A percentile compares a stretch with the other conserved stretches of the same genome.
phyloP scores from a whole-genome alignment of 73 alveolate species.

The Halteria grandinella region DNA sequence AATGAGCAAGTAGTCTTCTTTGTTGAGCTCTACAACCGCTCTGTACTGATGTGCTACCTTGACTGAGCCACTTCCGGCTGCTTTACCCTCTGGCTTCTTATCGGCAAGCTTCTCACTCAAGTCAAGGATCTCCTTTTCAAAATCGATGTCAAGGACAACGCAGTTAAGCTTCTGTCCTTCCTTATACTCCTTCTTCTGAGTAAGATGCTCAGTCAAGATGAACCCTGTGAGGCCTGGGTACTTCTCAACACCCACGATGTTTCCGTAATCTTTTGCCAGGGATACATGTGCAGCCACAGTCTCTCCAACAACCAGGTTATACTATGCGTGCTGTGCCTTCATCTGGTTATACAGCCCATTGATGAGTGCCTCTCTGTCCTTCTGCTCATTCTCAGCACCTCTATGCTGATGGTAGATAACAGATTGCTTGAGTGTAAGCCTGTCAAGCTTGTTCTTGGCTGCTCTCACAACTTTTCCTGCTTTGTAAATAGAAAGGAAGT shows the following conservation, averaged over 20 bases:
- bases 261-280: constrained; percentile 48
- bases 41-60: not conserved
- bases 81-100: not conserved
- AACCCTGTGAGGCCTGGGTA: constrained; percentile 36
- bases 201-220: constrained; percentile 22
- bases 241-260: constrained; percentile 26
- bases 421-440: constrained; percentile 10
- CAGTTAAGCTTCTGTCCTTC: constrained; percentile 33
- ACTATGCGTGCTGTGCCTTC: constrained; percentile 1
- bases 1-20: constrained; percentile 22
- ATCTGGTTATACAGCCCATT: not conserved
- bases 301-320: constrained; percentile 37
- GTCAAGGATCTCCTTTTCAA: constrained; percentile 44
- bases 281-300: constrained; percentile 28
- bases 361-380: constrained; percentile 13
- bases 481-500: constrained; percentile 10
- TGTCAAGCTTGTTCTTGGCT: constrained; percentile 18
- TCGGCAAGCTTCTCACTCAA: constrained; percentile 21
- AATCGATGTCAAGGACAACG: constrained; percentile 41
- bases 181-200: not conserved
- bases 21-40: constrained; percentile 33
- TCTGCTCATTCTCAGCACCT: not conserved
- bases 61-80: not conserved
- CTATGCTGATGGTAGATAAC: constrained; percentile 14
- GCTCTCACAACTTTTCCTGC: constrained; percentile 46